Conservation (phyloP, 192 early-diverging fungal genomes). For the Coemansia sp. region DNA sequence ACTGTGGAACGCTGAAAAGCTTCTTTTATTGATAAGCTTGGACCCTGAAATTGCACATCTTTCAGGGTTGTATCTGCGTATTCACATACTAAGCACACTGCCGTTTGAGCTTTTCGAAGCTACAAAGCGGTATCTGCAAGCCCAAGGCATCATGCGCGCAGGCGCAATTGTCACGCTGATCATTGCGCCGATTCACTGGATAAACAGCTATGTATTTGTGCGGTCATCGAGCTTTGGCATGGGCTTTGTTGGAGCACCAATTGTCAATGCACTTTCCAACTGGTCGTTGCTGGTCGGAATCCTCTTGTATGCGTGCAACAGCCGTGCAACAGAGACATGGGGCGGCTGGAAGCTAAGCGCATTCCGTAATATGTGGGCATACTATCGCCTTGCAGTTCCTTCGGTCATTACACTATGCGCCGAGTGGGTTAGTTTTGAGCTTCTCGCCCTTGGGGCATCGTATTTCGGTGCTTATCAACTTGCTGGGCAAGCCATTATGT, state of each 20-base stretch:
- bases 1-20: constrained; percentile 39
- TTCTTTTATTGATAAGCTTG: constrained; percentile 69
- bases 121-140: constrained; percentile 75
- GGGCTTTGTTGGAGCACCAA: constrained; percentile 77
- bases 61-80: constrained; percentile 61
- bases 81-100: constrained; percentile 64
- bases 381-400: constrained; percentile 68
- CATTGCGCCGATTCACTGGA: constrained; percentile 66
- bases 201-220: constrained; percentile 83
- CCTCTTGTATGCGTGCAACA: constrained; percentile 60
- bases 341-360: constrained; percentile 73
- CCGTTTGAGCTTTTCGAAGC: constrained; percentile 75
- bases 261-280: constrained; percentile 71
- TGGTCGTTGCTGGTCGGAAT: constrained; percentile 67
- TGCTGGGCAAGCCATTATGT: too few relatives aligned
- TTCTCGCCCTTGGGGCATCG: constrained; percentile 65
- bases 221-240: constrained; percentile 58
- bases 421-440: constrained; percentile 79
- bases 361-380: constrained; percentile 57
- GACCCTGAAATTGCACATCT: constrained; percentile 61
- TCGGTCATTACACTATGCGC: constrained; percentile 74
- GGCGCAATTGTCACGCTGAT: constrained; percentile 66
- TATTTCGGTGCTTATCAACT: constrained; percentile 67
- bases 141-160: constrained; percentile 80
- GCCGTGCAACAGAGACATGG: constrained; percentile 58